These are phyloP conservation scores for Hemisphaericaspora subhashii DNA, from an alignment of 1,139 yeast genomes.

Conservation along the genomic window DNA sequence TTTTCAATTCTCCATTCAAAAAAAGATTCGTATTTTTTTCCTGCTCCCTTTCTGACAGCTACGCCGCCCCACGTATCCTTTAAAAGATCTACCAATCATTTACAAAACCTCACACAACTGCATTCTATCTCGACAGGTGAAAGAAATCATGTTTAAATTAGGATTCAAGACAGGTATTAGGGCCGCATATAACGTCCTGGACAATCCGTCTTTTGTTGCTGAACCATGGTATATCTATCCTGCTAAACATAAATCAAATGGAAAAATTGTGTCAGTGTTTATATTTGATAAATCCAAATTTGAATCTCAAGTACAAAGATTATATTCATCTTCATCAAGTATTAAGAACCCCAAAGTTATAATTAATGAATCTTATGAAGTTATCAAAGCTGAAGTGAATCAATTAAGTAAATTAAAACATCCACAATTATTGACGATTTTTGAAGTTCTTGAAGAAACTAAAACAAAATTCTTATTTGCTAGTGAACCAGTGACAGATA, in stretches of 20 bases:
- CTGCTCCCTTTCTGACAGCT: too few species aligned
- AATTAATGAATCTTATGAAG: constrained; percentile 41
- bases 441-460: constrained; percentile 88
- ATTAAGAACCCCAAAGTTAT: constrained; percentile 39
- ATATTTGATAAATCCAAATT: constrained; percentile 82
- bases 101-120: neutral
- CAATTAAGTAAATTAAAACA: constrained; percentile 81
- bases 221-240: constrained; percentile 89
- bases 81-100: too few species aligned
- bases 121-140: too few species aligned
- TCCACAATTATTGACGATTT: constrained; percentile 78
- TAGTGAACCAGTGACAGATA: constrained; percentile 73
- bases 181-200: constrained; percentile 70
- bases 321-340: constrained; percentile 47
- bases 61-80: too few species aligned
- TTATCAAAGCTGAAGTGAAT: constrained; percentile 52
- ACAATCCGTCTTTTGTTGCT: constrained; percentile 69
- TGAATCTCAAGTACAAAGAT: constrained; percentile 53
- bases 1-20: too few species aligned
- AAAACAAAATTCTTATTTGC: constrained; percentile 77
- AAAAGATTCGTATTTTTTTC: too few species aligned
- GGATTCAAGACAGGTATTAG: constrained; percentile 66
- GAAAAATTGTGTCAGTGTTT: constrained; percentile 73
- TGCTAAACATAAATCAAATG: constrained; percentile 66
- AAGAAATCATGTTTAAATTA: constrained; percentile 33